Base-by-base conservation (phyloP, 192 early-diverging fungal genomes). In the Coemansia sp. region DNA sequence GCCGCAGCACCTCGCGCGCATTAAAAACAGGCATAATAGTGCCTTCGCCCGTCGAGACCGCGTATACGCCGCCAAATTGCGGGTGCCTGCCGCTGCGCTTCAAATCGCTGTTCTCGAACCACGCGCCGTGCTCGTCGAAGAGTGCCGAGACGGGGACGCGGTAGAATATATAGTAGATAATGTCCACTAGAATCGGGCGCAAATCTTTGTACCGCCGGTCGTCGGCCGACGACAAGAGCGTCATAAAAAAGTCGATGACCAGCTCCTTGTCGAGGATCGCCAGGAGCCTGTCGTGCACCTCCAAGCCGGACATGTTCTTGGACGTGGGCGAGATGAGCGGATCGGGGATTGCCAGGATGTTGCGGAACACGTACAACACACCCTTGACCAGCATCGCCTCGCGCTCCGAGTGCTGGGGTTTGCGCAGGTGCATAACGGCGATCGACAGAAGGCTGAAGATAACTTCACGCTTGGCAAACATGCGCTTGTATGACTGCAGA, bases 321-420 rank as follows among this genome's bases (percentile, higher is more conserved):
- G 86, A 72, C n/a, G 68, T 61, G 19, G 83, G 65, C 10, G 86
- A 82, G 2, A 80, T 71, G 42, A 86, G 81, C 5, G 83, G 64
- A 60, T 95, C 94, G 11, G 83, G 83, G 29, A 94, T 93, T 9
- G 89, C 89, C 14, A 91, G 81, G 35, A 94, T 64, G 64, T 95
- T 95, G 24, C 91, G 82, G 54, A 92, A 85, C 10, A 94, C 73
- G 12, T 87, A 84, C 24, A 95, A 61, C 30, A 88, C 84, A 4
- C 74, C 80, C 62, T 77, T 81, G 35, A 77, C 48, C 18, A 81
- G 58, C 63, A 81, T 61, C 22, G 54, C 42, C 29, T 81, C 73
- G 42, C 57, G 54, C 19, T 71, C 67, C 1, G 56, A 45, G 45
- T 51, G 60, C 46, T 43, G 48, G 7, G 27, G 16, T 44, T 69